Evolutionary conservation across 495 filamentous ascomycete genomes (phyloP), one percentile per base, ranked within the genome.

Genomic region (Sporormia fimetaria): DNA sequence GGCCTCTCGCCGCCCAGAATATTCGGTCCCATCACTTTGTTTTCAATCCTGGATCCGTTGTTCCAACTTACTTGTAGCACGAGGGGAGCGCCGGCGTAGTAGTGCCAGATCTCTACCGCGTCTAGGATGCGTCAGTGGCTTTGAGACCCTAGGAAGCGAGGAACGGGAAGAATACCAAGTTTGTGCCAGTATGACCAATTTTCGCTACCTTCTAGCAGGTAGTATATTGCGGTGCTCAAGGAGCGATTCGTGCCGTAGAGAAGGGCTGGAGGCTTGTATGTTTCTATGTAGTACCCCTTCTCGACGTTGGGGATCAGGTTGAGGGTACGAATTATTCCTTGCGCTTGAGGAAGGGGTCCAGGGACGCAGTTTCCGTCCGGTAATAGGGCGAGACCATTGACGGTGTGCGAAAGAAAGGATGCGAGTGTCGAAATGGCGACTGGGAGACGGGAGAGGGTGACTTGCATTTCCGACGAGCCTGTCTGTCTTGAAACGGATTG

Each of bases 161-260:
- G n/a, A n/a, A n/a, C n/a, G n/a, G n/a, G n/a, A n/a, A n/a, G n/a
- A n/a, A n/a, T n/a, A n/a, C n/a, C n/a, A n/a, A 71, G 59, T 25
- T 58, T 54, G 40, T 71, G 68, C 68, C 67, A 71, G 33, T 51
- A 45, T 1, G 68, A 69, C 2, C 21, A 14, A n/a, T 33, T 28
- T 7, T 24, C 53, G 7, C 46, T 15, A 30, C 66, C 63, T 35
- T 68, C 61, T 28, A 71, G 66, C 15, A 69, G 59, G 41, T 68
- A 71, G 49, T 68, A 71, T 24, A 69, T 69, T 21, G 53, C 61
- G 1, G 68, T 71, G 58, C 63, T 69, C 43, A 56, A 56, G 10
- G 65, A 60, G 39, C 67, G 67, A 33, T 54, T 58, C 52, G 41
- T 47, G 10, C 51, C 42, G 24, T 37, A 30, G 28, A 29, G 12